These are phyloP conservation scores for Calycina herbarum DNA, from an alignment of 2,329 filamentous ascomycete species.

Conservation along the genomic window DNA sequence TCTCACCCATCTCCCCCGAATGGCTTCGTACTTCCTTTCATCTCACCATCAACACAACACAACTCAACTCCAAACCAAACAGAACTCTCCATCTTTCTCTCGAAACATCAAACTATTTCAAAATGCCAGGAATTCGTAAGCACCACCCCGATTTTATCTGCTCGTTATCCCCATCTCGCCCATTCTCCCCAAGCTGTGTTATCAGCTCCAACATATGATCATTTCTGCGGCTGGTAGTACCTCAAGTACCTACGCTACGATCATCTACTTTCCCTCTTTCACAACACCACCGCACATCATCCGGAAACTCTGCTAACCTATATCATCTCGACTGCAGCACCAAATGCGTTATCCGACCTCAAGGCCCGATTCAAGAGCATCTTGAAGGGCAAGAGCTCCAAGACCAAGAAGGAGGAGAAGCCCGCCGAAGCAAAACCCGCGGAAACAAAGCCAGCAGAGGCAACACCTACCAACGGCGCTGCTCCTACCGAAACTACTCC, in stretches of 20 bases:
- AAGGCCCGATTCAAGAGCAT: constrained; percentile 37
- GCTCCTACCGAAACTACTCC: constrained; percentile 27
- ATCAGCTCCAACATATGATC: background rate
- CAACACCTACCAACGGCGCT: constrained; percentile 18
- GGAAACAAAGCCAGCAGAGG: constrained; percentile 17
- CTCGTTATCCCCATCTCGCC: background rate
- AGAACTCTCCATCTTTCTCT: constrained; percentile 3
- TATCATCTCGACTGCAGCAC: constrained; percentile 26
- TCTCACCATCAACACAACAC: background rate
- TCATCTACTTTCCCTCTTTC: background rate
- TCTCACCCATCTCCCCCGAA: background rate
- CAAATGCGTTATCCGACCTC: constrained; percentile 33
- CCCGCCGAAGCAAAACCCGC: constrained; percentile 26
- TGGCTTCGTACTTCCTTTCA: background rate
- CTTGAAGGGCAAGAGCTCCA: constrained; percentile 33
- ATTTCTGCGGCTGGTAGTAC: background rate
- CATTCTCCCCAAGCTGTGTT: constrained; percentile 5
- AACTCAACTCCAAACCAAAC: background rate
- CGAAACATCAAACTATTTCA: constrained; percentile 3
- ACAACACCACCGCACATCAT: background rate
- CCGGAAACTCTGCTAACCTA: constrained; percentile 18
- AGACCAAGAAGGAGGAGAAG: constrained; percentile 33
- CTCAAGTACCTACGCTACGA: background rate
- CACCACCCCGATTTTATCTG: background rate
- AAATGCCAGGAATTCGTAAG: constrained; percentile 20